These are phyloP conservation scores for Scenedesmus sp. DNA, from an alignment of 163 green algal species.

Conservation along the genomic window DNA sequence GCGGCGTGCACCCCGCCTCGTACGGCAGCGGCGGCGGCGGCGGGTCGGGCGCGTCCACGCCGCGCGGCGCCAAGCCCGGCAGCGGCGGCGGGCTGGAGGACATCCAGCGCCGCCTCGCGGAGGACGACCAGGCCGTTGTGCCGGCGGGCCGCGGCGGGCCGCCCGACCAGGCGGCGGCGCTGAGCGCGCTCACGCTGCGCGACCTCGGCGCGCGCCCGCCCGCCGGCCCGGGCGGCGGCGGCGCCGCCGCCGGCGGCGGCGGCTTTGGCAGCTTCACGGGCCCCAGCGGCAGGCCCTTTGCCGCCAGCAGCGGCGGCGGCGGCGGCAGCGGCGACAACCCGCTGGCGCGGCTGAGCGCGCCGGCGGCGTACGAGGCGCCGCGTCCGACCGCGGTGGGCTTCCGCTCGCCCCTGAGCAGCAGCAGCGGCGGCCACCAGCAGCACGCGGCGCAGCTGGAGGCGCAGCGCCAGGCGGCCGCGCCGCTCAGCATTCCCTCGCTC, in stretches of 20 bases:
- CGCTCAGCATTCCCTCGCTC: no score
- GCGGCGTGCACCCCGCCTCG: neutral
- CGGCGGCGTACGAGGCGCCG: neutral
- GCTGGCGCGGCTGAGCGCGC: neutral
- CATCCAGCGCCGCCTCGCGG: neutral
- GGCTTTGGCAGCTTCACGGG: slow-evolving; percentile 3
- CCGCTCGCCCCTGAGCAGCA: neutral
- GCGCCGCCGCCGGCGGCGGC: neutral
- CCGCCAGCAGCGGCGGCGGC: neutral
- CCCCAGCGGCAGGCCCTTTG: neutral
- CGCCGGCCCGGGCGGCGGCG: neutral
- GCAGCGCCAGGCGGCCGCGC: neutral
- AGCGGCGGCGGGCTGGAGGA: slow-evolving; percentile 9
- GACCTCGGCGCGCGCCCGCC: neutral
- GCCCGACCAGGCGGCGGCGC: no score
- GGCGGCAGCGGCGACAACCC: no score
- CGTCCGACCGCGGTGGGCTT: neutral
- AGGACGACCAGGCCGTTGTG: no score
- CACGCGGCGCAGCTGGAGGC: slow-evolving; percentile 5
- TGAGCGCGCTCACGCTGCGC: neutral
- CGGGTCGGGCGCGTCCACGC: no score
- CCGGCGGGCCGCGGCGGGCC: no score
- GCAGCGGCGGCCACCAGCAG: neutral
- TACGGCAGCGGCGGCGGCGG: neutral
- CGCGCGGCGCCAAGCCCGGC: no score